Base-by-base conservation (phyloP, 1,284 basidiomycete genomes). In the Spongispora temasekensis region DNA sequence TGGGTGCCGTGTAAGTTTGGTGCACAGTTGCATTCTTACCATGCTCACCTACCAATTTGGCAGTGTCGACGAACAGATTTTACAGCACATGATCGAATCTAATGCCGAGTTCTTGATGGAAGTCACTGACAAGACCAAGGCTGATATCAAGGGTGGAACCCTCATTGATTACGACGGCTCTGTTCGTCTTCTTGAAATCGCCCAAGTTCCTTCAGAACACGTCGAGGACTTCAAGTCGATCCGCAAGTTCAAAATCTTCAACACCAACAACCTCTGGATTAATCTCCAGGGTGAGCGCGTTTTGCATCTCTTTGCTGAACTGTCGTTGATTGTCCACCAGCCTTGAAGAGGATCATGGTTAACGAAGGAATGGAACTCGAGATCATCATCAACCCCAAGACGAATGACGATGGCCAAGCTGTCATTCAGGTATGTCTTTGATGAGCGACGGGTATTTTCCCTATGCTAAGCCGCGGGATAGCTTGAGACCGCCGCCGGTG, bases 41-140 rank as follows among this genome's bases (percentile, higher is more conserved):
- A 44, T 59, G 55, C 61, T 66, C 52, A 65, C 52, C 44, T 5
- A 6, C 50, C 50, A 7, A 37, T 53, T 46, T 12, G n/a, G n/a
- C 61, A 89, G 88, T 58, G 91, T 93, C 69, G 93, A 95, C 72
- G 86, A 93, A 71, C 83, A 81, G 64, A 95, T 94, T 70, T 78
- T 94, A 60, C 90, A 95, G 77, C 93, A 95, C 78, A 96, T 97
- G 91, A 90, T 95, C 61, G 89, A 95, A 70, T 84, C 86, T 13
- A 83, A 90, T 69, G 87, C 93, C 55, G 94, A 97, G 79, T 97
- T 97, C 82, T 77, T 98, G 75, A 97, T 97, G 95, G 97, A 99
- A 80, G 95, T 99, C 66, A 99, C 97, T 5, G 96, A 99, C 85
- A 99, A 99, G 89, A 99, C 97, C 75, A 99, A 99, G 85, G 97